These are phyloP conservation scores for Senna tora DNA, from an alignment of 306 rosid species.

Conservation along the genomic window DNA sequence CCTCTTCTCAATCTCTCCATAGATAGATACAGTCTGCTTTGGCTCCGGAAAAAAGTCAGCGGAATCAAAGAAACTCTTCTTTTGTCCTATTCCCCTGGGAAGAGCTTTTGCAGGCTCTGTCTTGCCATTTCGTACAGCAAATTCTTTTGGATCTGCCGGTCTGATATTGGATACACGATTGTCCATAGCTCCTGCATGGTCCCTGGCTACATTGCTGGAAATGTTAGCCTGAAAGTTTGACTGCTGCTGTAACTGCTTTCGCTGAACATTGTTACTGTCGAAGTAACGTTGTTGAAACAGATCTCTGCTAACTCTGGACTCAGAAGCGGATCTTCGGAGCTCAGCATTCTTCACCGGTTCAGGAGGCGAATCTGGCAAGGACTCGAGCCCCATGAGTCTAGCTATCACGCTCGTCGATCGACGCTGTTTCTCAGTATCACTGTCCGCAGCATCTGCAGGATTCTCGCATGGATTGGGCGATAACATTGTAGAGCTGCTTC, in stretches of 20 bases:
- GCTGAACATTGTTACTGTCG: constrained; percentile 54
- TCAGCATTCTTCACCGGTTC: constrained; percentile 57
- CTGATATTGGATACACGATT: constrained; percentile 42
- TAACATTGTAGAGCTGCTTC: constrained; percentile 50
- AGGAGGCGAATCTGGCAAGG: constrained; percentile 56
- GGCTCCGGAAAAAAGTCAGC: constrained; percentile 86
- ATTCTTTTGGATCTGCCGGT: constrained; percentile 46
- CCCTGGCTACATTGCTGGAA: constrained; percentile 40
- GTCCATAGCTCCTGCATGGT: constrained; percentile 30
- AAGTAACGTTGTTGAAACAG: constrained; percentile 60
- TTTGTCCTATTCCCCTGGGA: constrained; percentile 56
- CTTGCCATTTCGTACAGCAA: constrained; percentile 38
- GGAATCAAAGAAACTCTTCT: constrained; percentile 84
- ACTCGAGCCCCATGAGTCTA: constrained; percentile 87
- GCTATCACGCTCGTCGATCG: constrained; percentile 91
- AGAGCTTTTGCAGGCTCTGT: constrained; percentile 40
- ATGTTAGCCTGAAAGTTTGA: constrained; percentile 27
- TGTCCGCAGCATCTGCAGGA: constrained; percentile 23
- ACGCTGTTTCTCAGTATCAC: constrained; percentile 62
- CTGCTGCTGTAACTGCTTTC: constrained; percentile 46
- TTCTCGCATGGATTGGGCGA: constrained; percentile 41
- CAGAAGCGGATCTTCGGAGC: constrained; percentile 92
- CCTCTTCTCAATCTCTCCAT: constrained; percentile 73
- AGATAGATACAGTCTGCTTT: constrained; percentile 57
- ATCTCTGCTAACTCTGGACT: constrained; percentile 79